phyloP scores from a whole-genome alignment of 495 filamentous ascomycete species.

The Neurospora africana region DNA sequence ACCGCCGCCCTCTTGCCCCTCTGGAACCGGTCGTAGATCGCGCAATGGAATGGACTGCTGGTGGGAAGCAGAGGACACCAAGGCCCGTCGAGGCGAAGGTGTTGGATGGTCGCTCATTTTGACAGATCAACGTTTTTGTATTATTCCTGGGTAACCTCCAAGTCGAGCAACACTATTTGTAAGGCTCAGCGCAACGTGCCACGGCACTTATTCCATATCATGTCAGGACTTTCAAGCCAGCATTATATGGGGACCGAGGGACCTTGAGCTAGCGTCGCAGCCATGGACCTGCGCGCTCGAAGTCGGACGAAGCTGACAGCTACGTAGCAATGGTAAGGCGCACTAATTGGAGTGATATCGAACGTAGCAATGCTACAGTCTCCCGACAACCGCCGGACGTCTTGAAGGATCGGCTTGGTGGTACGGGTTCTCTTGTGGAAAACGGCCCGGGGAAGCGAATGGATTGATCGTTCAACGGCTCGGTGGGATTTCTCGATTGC shows the following conservation, averaged over 20 bases:
- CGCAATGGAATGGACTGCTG: constrained; percentile 74
- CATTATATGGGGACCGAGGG: constrained; percentile 14
- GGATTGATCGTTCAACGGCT: neutral
- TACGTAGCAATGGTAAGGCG: no score
- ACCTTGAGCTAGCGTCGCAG: neutral
- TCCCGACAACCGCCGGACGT: no score
- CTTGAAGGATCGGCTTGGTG: neutral
- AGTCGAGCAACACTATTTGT: neutral
- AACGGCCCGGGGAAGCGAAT: neutral
- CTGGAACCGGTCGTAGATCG: constrained; percentile 58
- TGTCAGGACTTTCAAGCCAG: neutral
- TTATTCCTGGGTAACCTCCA: neutral
- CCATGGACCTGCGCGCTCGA: neutral
- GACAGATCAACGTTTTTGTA: neutral
- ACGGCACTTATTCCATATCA: constrained; percentile 13
- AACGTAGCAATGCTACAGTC: no score
- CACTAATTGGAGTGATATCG: no score
- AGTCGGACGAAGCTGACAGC: neutral
- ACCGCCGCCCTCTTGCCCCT: constrained; percentile 23
- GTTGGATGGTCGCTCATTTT: constrained; percentile 18
- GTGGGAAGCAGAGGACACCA: constrained; percentile 22
- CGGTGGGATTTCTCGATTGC: neutral
- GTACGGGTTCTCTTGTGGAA: neutral
- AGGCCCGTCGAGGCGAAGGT: constrained; percentile 21
- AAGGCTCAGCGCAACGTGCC: constrained; percentile 18